Conservation (phyloP, 2,329 filamentous ascomycete species). For the Sporothrix sp. region DNA sequence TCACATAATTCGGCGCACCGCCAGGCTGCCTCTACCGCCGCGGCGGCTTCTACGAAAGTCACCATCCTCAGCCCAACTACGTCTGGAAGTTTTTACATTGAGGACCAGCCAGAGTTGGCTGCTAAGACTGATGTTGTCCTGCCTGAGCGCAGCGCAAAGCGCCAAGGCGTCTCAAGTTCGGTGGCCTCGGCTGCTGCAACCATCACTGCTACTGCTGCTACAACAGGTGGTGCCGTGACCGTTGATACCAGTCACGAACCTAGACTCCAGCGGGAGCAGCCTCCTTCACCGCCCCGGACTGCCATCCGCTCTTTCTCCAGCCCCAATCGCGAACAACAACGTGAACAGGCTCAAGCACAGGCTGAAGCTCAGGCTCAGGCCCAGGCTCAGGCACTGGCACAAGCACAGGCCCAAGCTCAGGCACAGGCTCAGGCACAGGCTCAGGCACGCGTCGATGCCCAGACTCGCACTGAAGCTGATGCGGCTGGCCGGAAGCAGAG, state of each 20-base stretch:
- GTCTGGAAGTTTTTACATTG: slow-evolving; percentile 26
- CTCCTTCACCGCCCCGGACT: slow-evolving; percentile 2
- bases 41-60: slow-evolving; percentile 24
- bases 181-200: slow-evolving; percentile 12
- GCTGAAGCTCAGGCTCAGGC: background rate
- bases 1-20: background rate
- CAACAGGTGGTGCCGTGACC: slow-evolving; percentile 16
- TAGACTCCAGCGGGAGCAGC: background rate
- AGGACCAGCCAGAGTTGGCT: slow-evolving; percentile 28
- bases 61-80: slow-evolving; percentile 26
- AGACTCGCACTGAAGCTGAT: slow-evolving; percentile 5
- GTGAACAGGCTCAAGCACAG: background rate
- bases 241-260: background rate
- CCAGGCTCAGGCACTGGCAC: slow-evolving; percentile 4
- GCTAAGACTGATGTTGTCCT: slow-evolving; percentile 20
- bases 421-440: slow-evolving; percentile 13
- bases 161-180: slow-evolving; percentile 1
- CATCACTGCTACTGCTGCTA: slow-evolving; percentile 20
- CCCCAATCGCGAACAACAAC: slow-evolving; percentile 5
- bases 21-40: slow-evolving; percentile 16
- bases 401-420: slow-evolving; percentile 21
- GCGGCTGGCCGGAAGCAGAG: slow-evolving; percentile 26
- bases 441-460: slow-evolving; percentile 1
- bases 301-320: background rate
- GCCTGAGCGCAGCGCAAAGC: slow-evolving; percentile 18